Evolutionary conservation across 2,329 filamentous ascomycete species (phyloP), one percentile per base, ranked within the genome.

Genomic region (Colletotrichum godetiae): DNA sequence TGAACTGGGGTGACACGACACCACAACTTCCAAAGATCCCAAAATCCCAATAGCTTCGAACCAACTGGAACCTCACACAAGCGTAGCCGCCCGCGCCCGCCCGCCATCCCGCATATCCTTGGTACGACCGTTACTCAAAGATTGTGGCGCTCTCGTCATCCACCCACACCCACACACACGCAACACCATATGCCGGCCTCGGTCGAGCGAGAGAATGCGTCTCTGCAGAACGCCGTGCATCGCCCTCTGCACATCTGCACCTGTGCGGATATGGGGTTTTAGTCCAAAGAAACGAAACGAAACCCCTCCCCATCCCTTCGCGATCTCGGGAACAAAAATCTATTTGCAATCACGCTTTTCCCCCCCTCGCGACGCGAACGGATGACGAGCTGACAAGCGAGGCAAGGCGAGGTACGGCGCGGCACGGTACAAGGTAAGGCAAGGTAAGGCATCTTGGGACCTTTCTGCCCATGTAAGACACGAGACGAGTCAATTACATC

Each of bases 101-200:
- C 22, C 24, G 35, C 19, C 22, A 46, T 33, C 27, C 55, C 52
- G 57, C 52, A 46, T 46, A 29, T 57, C n/a, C 22, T 53, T 13
- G 37, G 29, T 22, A 27, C 33, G 37, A 42, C 37, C 37, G 52
- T 61, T 22, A 37, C 33, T 55, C 46, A 29, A 37, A 42, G 37
- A n/a, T 12, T 55, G 53, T 64, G 55, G 70, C 59, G 27, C 37
- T 27, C 22, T 13, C 22, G 72, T 72, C 59, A 27, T 61, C 58
- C 67, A 35, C 35, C 13, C 35, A 15, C 35, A 42, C 15, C 35
- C 35, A 42, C 15, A 27, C 53, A n/a, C 49, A 59, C 68, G 27
- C 27, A 27, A 27, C 27, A 27, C 4, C 27, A 27, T 37, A 72
- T 74, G 72, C 62, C 72, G 72, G 62, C 68, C 46, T 74, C 72